Percentiles rank a stretch among this genome's conserved stretches.
phyloP scores from a whole-genome alignment of 306 rosid genomes.

The Ochetophila trinervis region DNA sequence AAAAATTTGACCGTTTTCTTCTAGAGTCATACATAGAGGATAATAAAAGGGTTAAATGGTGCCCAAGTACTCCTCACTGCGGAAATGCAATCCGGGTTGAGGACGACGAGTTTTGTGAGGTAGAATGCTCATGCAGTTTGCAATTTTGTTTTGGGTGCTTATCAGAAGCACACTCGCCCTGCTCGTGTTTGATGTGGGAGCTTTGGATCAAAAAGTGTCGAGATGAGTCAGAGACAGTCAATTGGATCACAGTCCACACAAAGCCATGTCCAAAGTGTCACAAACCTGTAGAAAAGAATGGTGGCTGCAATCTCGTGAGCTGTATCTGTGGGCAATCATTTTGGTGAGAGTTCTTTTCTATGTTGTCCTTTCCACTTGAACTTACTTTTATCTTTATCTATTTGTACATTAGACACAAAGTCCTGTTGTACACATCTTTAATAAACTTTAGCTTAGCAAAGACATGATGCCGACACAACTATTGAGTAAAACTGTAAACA shows the following conservation, averaged over 20 bases:
- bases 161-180: slow-evolving; percentile 88
- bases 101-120: slow-evolving; percentile 78
- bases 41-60: slow-evolving; percentile 91
- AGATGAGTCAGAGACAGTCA: slow-evolving; percentile 97
- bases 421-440: background rate
- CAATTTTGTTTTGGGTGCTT: slow-evolving; percentile 90
- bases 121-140: slow-evolving; percentile 86
- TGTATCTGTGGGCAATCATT: slow-evolving; percentile 95
- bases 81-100: slow-evolving; percentile 90
- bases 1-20: slow-evolving; percentile 89
- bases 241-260: slow-evolving; percentile 96
- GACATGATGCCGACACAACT: background rate
- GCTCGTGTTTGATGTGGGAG: slow-evolving; percentile 95
- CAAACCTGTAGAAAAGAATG: slow-evolving; percentile 96
- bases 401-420: slow-evolving; percentile 5
- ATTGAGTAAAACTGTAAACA: background rate
- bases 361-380: background rate
- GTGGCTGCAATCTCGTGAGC: slow-evolving; percentile 96
- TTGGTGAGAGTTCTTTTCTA: slow-evolving; percentile 54
- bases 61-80: slow-evolving; percentile 94
- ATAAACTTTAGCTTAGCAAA: background rate
- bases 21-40: slow-evolving; percentile 96
- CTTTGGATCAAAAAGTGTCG: slow-evolving; percentile 89
- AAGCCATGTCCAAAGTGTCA: slow-evolving; percentile 95
- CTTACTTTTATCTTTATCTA: slow-evolving; percentile 2